phyloP scores from a whole-genome alignment of 768 basidiomycete genomes.

The Phylloporus scabripes region DNA sequence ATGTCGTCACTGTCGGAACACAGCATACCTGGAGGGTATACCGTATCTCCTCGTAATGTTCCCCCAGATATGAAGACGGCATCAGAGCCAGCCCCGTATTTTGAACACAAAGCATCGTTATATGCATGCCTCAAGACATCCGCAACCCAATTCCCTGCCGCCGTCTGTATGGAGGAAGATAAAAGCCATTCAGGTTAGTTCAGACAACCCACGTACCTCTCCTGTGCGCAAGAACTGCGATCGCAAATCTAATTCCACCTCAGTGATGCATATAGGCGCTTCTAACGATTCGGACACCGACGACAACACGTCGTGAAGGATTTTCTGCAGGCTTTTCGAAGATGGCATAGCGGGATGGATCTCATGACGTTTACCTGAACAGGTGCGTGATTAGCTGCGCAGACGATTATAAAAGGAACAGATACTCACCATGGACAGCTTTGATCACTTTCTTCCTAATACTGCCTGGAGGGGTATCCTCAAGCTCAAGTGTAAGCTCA shows the following conservation, averaged over 20 bases:
- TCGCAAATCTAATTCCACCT: slow-evolving; percentile 63
- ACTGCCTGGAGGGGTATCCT: slow-evolving; percentile 53
- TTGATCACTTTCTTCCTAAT: slow-evolving; percentile 62
- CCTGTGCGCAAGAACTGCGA: slow-evolving; percentile 68
- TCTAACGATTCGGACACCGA: slow-evolving; percentile 66
- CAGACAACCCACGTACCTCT: slow-evolving; percentile 44
- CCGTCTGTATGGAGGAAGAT: slow-evolving; percentile 40
- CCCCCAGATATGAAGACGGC: slow-evolving; percentile 80
- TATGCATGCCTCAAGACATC: slow-evolving; percentile 82
- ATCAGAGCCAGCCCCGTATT: slow-evolving; percentile 62
- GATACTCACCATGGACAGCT: slow-evolving; percentile 48
- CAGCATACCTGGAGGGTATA: slow-evolving; percentile 69
- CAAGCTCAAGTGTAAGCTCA: slow-evolving; percentile 61
- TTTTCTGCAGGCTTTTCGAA: slow-evolving; percentile 46
- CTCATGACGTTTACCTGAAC: slow-evolving; percentile 58
- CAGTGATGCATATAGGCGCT: slow-evolving; percentile 69
- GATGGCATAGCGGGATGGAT: slow-evolving; percentile 56
- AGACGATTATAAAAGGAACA: neutral
- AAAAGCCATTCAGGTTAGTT: neutral
- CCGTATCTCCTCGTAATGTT: slow-evolving; percentile 78
- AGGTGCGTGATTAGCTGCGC: neutral
- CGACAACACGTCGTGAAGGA: slow-evolving; percentile 60
- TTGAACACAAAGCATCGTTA: slow-evolving; percentile 58
- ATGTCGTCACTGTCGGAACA: neutral
- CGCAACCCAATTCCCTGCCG: slow-evolving; percentile 76